Evolutionary conservation across 2,329 filamentous ascomycete genomes (phyloP).

Genomic region (Herpotrichia juniperi): DNA sequence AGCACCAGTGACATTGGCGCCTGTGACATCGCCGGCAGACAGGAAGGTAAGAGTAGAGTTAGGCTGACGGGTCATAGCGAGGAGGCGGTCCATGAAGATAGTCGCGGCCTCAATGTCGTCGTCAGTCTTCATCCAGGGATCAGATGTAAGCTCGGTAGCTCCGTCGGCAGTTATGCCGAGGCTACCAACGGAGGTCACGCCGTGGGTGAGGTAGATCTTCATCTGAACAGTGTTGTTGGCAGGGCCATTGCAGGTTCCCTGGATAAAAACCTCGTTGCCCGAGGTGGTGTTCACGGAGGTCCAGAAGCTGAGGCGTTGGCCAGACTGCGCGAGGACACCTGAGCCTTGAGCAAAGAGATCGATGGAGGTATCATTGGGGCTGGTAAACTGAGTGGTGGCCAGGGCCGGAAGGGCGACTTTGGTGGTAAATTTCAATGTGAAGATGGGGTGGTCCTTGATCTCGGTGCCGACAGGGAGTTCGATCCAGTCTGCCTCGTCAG

Average conservation of each 20-base stretch:
- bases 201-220: slow-evolving; percentile 65
- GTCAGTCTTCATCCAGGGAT: slow-evolving; percentile 60
- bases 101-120: slow-evolving; percentile 45
- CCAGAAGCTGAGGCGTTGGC: slow-evolving; percentile 58
- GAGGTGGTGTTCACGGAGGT: slow-evolving; percentile 51
- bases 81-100: slow-evolving; percentile 54
- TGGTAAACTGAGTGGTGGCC: slow-evolving; percentile 28
- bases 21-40: slow-evolving; percentile 44
- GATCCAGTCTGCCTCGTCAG: slow-evolving; percentile 54
- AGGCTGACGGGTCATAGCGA: slow-evolving; percentile 40
- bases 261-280: slow-evolving; percentile 44
- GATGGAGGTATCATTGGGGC: slow-evolving; percentile 33
- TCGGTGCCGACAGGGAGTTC: slow-evolving; percentile 55
- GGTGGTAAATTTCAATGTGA: slow-evolving; percentile 41
- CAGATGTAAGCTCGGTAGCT: slow-evolving; percentile 52
- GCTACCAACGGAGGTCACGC: slow-evolving; percentile 64
- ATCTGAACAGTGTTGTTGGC: slow-evolving; percentile 41
- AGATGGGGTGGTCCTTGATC: slow-evolving; percentile 48
- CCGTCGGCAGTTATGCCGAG: slow-evolving; percentile 50
- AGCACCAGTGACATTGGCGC: slow-evolving; percentile 48
- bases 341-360: slow-evolving; percentile 41
- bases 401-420: slow-evolving; percentile 24
- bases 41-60: slow-evolving; percentile 37
- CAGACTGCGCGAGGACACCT: slow-evolving; percentile 53
- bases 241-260: slow-evolving; percentile 56